Percentiles rank a stretch among this genome's conserved stretches.
Evolutionary conservation across 2,329 filamentous ascomycete species (phyloP).

Genomic region (Xylaria sp.): DNA sequence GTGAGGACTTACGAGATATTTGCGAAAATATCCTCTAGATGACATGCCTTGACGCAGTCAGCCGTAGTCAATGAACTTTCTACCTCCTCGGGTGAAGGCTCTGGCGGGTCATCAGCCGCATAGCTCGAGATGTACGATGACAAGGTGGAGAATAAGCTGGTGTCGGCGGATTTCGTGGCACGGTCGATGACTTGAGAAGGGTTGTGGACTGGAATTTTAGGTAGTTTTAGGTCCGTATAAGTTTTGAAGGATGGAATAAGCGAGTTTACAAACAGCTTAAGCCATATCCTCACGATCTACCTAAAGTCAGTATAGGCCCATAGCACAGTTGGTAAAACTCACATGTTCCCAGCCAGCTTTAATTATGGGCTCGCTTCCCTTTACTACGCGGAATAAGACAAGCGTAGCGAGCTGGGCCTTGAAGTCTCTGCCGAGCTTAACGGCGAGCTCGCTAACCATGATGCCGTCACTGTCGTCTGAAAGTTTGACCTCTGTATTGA

Average conservation of each 20-base stretch:
- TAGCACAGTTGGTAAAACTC: conserved; percentile 43
- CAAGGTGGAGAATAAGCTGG: conserved; percentile 89
- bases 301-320: conserved; percentile 45
- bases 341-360: conserved; percentile 79
- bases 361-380: conserved; percentile 80
- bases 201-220: conserved; percentile 85
- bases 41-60: conserved; percentile 90
- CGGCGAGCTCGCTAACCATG: conserved; percentile 98
- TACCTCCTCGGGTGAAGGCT: conserved; percentile 95
- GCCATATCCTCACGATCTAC: conserved; percentile 86
- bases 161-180: conserved; percentile 76
- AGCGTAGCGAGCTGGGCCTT: conserved; percentile 92
- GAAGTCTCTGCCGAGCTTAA: conserved; percentile 92
- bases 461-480: conserved; percentile 78
- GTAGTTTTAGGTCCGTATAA: conserved; percentile 71
- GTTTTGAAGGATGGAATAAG: conserved; percentile 77
- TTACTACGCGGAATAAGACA: conserved; percentile 91
- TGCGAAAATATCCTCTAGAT: conserved; percentile 78
- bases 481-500: conserved; percentile 96
- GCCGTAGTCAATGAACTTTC: conserved; percentile 95
- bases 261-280: conserved; percentile 96
- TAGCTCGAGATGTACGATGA: conserved; percentile 99
- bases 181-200: conserved; percentile 94
- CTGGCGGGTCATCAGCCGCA: conserved; percentile 94
- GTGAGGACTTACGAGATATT: conserved; percentile 72